These are phyloP conservation scores for Obba rivulosa DNA, from an alignment of 768 basidiomycete genomes.

Conservation along the genomic window DNA sequence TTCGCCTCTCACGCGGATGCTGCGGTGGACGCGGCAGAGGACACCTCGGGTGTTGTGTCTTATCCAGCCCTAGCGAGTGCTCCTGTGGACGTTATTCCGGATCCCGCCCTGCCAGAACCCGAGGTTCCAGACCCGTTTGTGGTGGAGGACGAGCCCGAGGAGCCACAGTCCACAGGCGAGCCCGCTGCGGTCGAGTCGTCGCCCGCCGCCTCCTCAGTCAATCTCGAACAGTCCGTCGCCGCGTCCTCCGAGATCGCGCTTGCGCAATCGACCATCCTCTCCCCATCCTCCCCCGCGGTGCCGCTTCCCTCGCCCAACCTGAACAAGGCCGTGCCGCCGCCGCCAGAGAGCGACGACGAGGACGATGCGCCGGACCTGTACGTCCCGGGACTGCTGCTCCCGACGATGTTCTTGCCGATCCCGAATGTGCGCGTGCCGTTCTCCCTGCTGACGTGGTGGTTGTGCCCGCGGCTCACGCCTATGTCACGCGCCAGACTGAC, in stretches of 20 bases:
- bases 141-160: slow-evolving; percentile 43
- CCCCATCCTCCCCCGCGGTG: slow-evolving; percentile 17
- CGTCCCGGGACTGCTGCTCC: slow-evolving; percentile 62
- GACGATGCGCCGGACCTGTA: slow-evolving; percentile 53
- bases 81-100: background rate
- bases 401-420: slow-evolving; percentile 84
- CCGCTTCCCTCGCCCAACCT: slow-evolving; percentile 30
- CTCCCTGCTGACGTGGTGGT: slow-evolving; percentile 56
- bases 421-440: slow-evolving; percentile 75
- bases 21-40: no score
- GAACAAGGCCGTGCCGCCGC: slow-evolving; percentile 54
- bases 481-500: slow-evolving; percentile 54
- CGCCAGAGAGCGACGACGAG: slow-evolving; percentile 39
- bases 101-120: slow-evolving; percentile 32
- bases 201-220: slow-evolving; percentile 8
- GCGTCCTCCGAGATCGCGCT: slow-evolving; percentile 41
- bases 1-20: no score
- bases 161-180: slow-evolving; percentile 28
- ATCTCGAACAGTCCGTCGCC: slow-evolving; percentile 27
- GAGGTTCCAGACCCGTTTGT: slow-evolving; percentile 59
- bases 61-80: no score
- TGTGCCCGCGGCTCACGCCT: slow-evolving; percentile 43
- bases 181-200: slow-evolving; percentile 16
- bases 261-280: slow-evolving; percentile 15
- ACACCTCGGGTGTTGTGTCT: no score